phyloP scores from a whole-genome alignment of 1,284 basidiomycete species.

The Vanrija pseudolonga region DNA sequence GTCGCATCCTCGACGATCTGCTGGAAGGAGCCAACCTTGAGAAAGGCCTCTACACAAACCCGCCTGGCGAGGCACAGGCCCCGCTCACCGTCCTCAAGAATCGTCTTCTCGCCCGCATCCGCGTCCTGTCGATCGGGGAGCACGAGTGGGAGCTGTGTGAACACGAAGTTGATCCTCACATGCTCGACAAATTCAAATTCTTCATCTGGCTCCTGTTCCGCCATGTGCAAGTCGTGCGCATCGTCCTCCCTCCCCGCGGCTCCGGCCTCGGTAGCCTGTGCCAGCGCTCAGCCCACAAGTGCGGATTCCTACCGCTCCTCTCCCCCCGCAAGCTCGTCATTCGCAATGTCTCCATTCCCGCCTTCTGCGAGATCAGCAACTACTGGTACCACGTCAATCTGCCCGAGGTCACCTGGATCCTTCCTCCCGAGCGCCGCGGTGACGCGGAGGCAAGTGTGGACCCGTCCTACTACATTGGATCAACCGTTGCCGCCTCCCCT shows the following conservation, averaged over 20 bases:
- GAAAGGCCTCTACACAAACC: no score
- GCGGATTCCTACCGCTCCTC: neutral
- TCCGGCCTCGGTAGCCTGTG: neutral
- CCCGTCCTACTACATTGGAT: neutral
- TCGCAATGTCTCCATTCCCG: neutral
- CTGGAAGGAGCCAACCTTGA: no score
- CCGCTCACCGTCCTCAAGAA: neutral
- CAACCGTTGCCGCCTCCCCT: neutral
- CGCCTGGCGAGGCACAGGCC: no score
- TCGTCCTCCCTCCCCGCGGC: neutral
- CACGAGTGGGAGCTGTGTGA: no score
- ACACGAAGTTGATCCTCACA: no score
- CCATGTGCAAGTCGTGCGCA: neutral
- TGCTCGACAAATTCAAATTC: no score
- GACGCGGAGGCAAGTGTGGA: neutral
- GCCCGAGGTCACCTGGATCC: neutral
- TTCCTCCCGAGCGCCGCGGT: neutral
- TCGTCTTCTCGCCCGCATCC: neutral
- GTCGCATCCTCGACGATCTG: no score
- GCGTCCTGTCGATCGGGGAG: neutral
- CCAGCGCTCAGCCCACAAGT: neutral
- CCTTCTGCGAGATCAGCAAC: no score
- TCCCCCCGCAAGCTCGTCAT: constrained; percentile 1
- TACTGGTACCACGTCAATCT: no score
- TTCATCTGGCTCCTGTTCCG: neutral